These are phyloP conservation scores for Tetraselmis chui DNA, from an alignment of 139 green algal species.

Conservation along the genomic window DNA sequence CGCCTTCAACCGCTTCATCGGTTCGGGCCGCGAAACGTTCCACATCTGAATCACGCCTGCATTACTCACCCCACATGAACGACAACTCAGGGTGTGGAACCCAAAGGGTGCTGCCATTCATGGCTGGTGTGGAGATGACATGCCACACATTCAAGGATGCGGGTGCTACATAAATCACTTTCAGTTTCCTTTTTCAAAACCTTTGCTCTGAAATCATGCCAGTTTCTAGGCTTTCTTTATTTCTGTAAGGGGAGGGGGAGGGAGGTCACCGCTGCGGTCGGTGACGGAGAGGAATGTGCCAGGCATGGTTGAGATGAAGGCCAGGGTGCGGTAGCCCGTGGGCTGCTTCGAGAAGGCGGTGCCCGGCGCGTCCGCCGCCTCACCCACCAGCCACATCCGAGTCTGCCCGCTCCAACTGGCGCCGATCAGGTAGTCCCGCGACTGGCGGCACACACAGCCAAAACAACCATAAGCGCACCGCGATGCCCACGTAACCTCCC, in stretches of 20 bases:
- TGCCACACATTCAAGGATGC: too few relatives aligned
- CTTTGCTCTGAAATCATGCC: too few relatives aligned
- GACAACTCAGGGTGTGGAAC: too few relatives aligned
- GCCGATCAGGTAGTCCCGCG: not conserved
- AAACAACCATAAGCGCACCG: too few relatives aligned
- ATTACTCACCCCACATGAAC: too few relatives aligned
- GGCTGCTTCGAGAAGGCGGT: slow-evolving; percentile 31
- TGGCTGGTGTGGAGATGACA: too few relatives aligned
- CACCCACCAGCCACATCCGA: not conserved
- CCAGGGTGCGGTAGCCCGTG: slow-evolving; percentile 15
- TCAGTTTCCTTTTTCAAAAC: not conserved
- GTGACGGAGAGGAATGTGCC: slow-evolving; percentile 33
- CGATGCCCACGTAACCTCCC: too few relatives aligned
- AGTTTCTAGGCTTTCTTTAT: too few relatives aligned
- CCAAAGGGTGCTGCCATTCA: too few relatives aligned
- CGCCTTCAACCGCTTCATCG: slow-evolving; percentile 20
- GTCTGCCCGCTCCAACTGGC: not conserved
- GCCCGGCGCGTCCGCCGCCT: not conserved
- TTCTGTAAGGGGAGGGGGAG: not conserved
- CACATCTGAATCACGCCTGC: slow-evolving; percentile 42
- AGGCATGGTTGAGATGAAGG: slow-evolving; percentile 28
- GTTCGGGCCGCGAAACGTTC: slow-evolving; percentile 39
- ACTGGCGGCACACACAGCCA: too few relatives aligned
- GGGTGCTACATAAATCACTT: not conserved
- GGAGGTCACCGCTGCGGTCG: slow-evolving; percentile 3